phyloP scores from a whole-genome alignment of 2,329 filamentous ascomycete species.

The Periglandula ipomoeae region DNA sequence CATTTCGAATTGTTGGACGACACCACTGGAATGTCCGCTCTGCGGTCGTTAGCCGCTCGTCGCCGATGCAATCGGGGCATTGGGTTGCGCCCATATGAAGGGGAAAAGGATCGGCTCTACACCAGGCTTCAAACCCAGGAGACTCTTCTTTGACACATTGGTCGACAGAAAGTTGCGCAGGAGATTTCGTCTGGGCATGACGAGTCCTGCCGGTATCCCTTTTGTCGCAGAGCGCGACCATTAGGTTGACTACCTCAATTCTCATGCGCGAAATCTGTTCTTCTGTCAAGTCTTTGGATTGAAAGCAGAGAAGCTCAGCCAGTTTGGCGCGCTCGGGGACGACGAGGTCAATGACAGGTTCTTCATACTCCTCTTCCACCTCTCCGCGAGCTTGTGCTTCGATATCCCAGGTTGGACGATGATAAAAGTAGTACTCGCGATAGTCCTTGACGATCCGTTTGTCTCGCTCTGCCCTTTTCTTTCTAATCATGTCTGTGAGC shows the following conservation, averaged over 20 bases:
- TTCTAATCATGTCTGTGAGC: constrained; percentile 15
- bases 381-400: constrained; percentile 12
- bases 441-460: constrained; percentile 16
- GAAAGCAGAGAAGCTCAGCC: constrained; percentile 12
- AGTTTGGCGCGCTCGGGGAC: constrained; percentile 13
- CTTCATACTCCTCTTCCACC: constrained; percentile 13
- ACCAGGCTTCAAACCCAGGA: not conserved
- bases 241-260: constrained; percentile 13
- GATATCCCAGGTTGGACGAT: constrained; percentile 19
- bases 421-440: constrained; percentile 19
- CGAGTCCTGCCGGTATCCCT: constrained; percentile 12
- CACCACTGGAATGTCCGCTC: constrained; percentile 2
- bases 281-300: constrained; percentile 10
- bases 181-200: not conserved
- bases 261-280: constrained; percentile 9
- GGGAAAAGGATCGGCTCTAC: constrained; percentile 1
- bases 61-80: not conserved
- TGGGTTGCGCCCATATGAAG: constrained; percentile 2
- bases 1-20: not conserved
- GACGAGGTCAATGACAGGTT: constrained; percentile 12
- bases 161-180: not conserved
- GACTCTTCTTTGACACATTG: constrained; percentile 3
- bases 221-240: constrained; percentile 14
- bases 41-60: not conserved
- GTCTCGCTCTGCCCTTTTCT: constrained; percentile 12